These are phyloP conservation scores for Jackrogersella multiformis DNA, from an alignment of 495 filamentous ascomycete genomes.

Conservation along the genomic window DNA sequence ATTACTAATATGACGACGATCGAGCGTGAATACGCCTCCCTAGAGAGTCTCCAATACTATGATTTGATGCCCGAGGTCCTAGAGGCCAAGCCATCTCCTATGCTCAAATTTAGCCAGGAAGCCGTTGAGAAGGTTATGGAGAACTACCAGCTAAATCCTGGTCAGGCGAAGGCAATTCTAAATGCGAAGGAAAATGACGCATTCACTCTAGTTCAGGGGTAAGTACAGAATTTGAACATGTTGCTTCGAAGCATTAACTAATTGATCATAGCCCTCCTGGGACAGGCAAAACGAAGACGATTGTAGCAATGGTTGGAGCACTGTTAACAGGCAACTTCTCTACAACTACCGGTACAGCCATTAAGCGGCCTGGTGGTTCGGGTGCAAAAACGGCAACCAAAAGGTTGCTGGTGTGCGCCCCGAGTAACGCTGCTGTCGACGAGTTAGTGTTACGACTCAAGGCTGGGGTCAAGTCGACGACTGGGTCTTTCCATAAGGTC, in stretches of 20 bases:
- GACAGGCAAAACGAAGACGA: slow-evolving; percentile 98
- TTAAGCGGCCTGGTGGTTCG: slow-evolving; percentile 56
- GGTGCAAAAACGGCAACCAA: slow-evolving; percentile 57
- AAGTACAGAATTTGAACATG: slow-evolving; percentile 30
- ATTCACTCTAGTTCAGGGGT: slow-evolving; percentile 95
- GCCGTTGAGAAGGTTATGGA: slow-evolving; percentile 70
- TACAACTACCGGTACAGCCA: slow-evolving; percentile 55
- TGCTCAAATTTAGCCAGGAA: slow-evolving; percentile 79
- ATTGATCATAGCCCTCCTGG: slow-evolving; percentile 73
- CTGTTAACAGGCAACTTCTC: slow-evolving; percentile 72
- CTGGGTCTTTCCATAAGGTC: slow-evolving; percentile 74
- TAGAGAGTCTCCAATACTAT: slow-evolving; percentile 91
- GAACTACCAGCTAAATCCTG: slow-evolving; percentile 84
- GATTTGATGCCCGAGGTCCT: slow-evolving; percentile 93
- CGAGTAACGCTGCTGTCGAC: slow-evolving; percentile 96
- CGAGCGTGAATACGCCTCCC: slow-evolving; percentile 92
- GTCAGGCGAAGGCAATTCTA: slow-evolving; percentile 91
- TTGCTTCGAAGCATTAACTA: slow-evolving; percentile 15
- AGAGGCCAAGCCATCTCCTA: slow-evolving; percentile 84
- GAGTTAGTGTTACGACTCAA: slow-evolving; percentile 95
- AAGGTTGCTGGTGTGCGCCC: slow-evolving; percentile 94
- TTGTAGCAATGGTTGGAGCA: slow-evolving; percentile 93
- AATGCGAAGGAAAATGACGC: slow-evolving; percentile 94
- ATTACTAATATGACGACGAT: slow-evolving; percentile 88
- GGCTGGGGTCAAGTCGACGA: slow-evolving; percentile 80